phyloP scores from a whole-genome alignment of 768 basidiomycete genomes.

The Cyathus striatus region DNA sequence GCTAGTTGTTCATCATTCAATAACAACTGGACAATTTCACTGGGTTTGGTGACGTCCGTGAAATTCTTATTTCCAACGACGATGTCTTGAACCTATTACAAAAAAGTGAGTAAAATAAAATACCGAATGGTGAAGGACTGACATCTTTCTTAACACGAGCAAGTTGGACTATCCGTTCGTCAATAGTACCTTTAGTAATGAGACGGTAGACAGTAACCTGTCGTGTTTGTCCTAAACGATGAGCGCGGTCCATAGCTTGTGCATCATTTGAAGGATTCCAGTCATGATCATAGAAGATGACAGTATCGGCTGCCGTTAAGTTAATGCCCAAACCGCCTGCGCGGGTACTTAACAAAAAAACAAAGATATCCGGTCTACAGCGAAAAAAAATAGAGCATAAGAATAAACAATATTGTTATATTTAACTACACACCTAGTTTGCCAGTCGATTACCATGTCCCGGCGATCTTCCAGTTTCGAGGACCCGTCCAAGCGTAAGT shows the following conservation, averaged over 20 bases:
- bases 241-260: conserved; percentile 97
- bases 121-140: conserved; percentile 16
- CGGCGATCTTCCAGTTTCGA: conserved; percentile 94
- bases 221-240: conserved; percentile 92
- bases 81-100: conserved; percentile 88
- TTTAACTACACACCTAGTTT: conserved; percentile 63
- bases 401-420: neutral
- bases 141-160: conserved; percentile 98
- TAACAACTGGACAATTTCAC: conserved; percentile 92
- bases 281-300: conserved; percentile 92
- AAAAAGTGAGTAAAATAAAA: conserved; percentile 6
- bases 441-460: conserved; percentile 99
- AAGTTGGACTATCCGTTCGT: conserved; percentile 95
- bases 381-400: conserved; percentile 4
- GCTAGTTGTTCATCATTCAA: conserved; percentile 94
- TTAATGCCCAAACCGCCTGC: conserved; percentile 98
- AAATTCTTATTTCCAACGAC: conserved; percentile 97
- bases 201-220: conserved; percentile 96
- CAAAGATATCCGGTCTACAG: conserved; percentile 77
- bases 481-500: conserved; percentile 87
- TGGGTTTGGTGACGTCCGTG: conserved; percentile 89
- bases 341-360: conserved; percentile 87
- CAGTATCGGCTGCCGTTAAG: conserved; percentile 92
- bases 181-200: conserved; percentile 90
- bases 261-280: conserved; percentile 98